Base-by-base conservation (phyloP, 352 stramenopile species). In the Phytophthora megakarya region DNA sequence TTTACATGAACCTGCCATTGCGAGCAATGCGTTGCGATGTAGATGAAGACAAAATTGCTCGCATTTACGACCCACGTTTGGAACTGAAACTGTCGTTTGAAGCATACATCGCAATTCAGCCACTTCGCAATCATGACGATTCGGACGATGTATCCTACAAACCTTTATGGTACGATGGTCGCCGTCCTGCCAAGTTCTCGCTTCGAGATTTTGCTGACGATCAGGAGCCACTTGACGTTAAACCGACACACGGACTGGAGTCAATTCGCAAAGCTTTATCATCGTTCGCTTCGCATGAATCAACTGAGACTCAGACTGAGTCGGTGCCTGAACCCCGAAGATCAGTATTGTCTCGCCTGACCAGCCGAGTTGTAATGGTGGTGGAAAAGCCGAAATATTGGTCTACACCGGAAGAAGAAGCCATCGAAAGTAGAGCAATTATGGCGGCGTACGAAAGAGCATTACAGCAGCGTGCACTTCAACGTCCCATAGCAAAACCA, bases 41-140 rank as follows among this genome's bases (percentile, higher is more conserved):
- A 4, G 54, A 79, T 22, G 56, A 75, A 8, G 59, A 32, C 22
- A 80, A 81, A 37, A 44, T 79, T 15, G 75, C 75, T 45, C 61
- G 66, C 1, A 80, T 84, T 10, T 80, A 79, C 43, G 70, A 80
- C 44, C 62, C 56, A 16, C 47, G 40, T 16, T 21, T 66, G 44
- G 67, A 81, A 18, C 63, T 84, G 1, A 84, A 84, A 51, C 50
- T 84, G 3, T 78, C 65, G 18, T 76, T 76, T 62, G 76, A 84
- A 30, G 76, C 73, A 1, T 70, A 79, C 37, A 47, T 76, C 18
- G 67, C 67, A 1, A 73, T 79, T 15, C 71, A 73, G 43, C 63
- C 71, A 8, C 54, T 79, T 6, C 61, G 58, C 12, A 60, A 13
- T 11, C 55, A 79, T n/a, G 56, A 67, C 33, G 52, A 70, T 16